Evolutionary conservation across 140 eudicot species (phyloP).

Genomic region (Anethum foeniculum): DNA sequence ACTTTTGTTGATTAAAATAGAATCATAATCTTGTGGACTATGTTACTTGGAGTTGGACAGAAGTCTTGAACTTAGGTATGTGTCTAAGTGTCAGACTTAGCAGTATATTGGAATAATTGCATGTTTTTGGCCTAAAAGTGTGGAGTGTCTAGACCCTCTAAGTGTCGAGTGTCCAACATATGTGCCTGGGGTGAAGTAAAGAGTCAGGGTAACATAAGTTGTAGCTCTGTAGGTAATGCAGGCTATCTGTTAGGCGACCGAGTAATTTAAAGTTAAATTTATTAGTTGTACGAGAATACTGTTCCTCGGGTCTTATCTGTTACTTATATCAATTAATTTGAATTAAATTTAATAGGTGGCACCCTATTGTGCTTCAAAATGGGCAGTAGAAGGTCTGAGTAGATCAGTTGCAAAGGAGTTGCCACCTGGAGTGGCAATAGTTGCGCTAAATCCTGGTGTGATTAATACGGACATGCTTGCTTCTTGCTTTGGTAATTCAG

Average conservation of each 20-base stretch:
- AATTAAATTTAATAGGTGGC: constrained; percentile 53
- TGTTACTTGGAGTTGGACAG: background rate
- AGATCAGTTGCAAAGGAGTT: constrained; percentile 88
- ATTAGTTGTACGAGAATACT: background rate
- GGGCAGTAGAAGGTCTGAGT: constrained; percentile 91
- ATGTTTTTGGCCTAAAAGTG: no score
- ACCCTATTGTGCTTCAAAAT: constrained; percentile 96
- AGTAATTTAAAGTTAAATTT: background rate
- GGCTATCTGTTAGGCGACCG: background rate
- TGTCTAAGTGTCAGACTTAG: background rate
- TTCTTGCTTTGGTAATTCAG: constrained; percentile 83
- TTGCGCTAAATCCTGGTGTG: constrained; percentile 90
- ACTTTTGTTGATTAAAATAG: background rate
- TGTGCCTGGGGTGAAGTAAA: no score
- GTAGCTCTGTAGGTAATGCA: background rate
- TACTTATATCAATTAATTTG: background rate
- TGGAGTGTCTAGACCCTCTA: no score
- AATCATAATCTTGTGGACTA: background rate
- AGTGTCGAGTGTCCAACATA: no score
- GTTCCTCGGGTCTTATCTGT: background rate
- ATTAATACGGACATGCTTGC: constrained; percentile 89
- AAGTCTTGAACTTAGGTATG: background rate
- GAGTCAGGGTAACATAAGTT: background rate
- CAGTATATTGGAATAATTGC: no score
- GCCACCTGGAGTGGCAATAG: constrained; percentile 72